Evolutionary conservation across 768 basidiomycete species (phyloP).

Genomic region (Suillus bovinus): DNA sequence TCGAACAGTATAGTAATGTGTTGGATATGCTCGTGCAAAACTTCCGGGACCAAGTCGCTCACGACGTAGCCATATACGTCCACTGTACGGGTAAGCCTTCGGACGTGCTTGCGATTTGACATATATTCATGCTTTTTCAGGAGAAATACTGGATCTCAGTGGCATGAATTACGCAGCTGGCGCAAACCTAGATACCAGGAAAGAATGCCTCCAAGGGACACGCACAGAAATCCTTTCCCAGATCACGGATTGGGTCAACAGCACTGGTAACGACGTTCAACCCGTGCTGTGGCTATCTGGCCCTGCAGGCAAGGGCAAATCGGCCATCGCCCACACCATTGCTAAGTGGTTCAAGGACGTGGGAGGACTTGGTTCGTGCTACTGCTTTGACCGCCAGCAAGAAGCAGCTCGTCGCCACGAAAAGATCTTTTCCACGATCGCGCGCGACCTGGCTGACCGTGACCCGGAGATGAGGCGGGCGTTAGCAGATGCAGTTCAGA

Average conservation of each 20-base stretch:
- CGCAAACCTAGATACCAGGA: background rate
- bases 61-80: background rate
- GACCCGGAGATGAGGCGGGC: background rate
- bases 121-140: background rate
- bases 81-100: slow-evolving; percentile 1
- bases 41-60: background rate
- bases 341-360: slow-evolving; percentile 13
- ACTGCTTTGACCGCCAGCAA: slow-evolving; percentile 9
- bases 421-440: slow-evolving; percentile 20
- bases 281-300: slow-evolving; percentile 26
- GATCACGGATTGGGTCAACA: slow-evolving; percentile 27
- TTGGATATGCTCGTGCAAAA: background rate
- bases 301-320: slow-evolving; percentile 27
- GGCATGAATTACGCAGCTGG: background rate
- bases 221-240: background rate
- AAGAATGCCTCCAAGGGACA: background rate
- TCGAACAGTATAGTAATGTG: background rate
- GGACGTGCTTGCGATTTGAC: background rate
- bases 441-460: slow-evolving; percentile 18
- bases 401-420: slow-evolving; percentile 9
- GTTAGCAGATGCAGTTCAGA: background rate
- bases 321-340: slow-evolving; percentile 13
- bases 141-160: background rate
- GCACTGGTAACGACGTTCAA: slow-evolving; percentile 6
- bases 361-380: slow-evolving; percentile 16